Conservation (phyloP, 345 rosid genomes). For the Nasturtium officinale region DNA sequence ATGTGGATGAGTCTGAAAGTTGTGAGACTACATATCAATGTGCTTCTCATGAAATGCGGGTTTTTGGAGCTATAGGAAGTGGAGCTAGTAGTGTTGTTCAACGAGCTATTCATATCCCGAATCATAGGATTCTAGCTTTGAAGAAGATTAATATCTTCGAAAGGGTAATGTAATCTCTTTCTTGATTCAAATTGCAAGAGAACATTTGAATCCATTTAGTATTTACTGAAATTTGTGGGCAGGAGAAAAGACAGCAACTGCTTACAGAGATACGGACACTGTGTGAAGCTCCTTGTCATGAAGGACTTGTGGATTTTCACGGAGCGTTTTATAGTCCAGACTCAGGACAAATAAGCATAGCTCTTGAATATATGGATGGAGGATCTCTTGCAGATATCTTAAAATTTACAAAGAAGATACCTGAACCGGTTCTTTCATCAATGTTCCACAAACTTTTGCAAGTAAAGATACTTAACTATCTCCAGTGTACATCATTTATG, state of each 20-base stretch:
- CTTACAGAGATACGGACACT: constrained; percentile 91
- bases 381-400: constrained; percentile 93
- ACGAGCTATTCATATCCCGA: constrained; percentile 92
- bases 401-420: constrained; percentile 59
- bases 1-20: constrained; percentile 59
- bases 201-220: background rate
- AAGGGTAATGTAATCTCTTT: constrained; percentile 53
- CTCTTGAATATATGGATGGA: constrained; percentile 96
- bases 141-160: constrained; percentile 91
- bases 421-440: constrained; percentile 83
- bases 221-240: constrained; percentile 17
- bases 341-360: constrained; percentile 94
- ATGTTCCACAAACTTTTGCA: constrained; percentile 85
- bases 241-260: constrained; percentile 96
- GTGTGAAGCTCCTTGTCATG: constrained; percentile 91
- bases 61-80: constrained; percentile 91
- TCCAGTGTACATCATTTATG: constrained; percentile 3
- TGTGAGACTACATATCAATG: constrained; percentile 75
- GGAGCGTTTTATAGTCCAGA: constrained; percentile 95
- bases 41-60: constrained; percentile 92
- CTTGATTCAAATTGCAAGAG: background rate
- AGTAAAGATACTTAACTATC: constrained; percentile 49
- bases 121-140: constrained; percentile 80
- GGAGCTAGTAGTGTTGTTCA: constrained; percentile 99
- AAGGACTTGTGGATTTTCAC: constrained; percentile 93